Evolutionary conservation across 202 grass and related monocot species (phyloP), one percentile per base, ranked within the genome.

Genomic region (Panicum virgatum): DNA sequence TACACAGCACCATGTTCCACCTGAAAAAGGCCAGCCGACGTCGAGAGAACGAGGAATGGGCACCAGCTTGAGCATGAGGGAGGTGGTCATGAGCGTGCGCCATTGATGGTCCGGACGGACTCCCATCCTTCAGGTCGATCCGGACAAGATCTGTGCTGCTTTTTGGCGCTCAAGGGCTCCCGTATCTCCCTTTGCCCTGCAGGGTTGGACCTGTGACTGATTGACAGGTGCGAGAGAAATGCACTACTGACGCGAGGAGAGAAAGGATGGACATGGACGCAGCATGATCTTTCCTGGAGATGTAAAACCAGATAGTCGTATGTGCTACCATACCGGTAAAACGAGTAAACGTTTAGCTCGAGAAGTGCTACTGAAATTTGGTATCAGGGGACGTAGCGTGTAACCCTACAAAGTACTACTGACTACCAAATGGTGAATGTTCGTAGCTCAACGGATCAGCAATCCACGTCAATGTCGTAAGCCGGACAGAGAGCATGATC

Each of bases 151-250:
- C 19, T 1, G 6, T 38, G 66, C 29, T 40, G 54, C 66, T 6
- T 83, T 61, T 73, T 40, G 47, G 29, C 5, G 16, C 23, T 79
- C 50, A 19, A 5, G 64, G 63, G 80, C 15, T 83, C 40, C 12
- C 75, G 74, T 30, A 66, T 57, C 56, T 38, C 65, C 20, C 9
- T 46, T 73, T 64, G 38, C 18, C 38, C 22, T 62, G 44, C 34
- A 52, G 8, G 16, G 46, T 53, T 43, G 37, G 53, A 58, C 50
- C 11, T 3, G 38, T 0, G 15, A 30, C 0, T 39, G 52, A 52
- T 14, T 10, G 22, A 16, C 20, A 69, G 12, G 11, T 60, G 36
- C 4, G 5, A 6, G 38, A 22, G 72, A 68, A 29, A 13, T 14
- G 39, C 51, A 12, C 20, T 1, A 14, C 44, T 46, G 46, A n/a